These are phyloP conservation scores for Massariosphaeria phaeospora DNA, from an alignment of 495 filamentous ascomycete genomes.

Conservation along the genomic window DNA sequence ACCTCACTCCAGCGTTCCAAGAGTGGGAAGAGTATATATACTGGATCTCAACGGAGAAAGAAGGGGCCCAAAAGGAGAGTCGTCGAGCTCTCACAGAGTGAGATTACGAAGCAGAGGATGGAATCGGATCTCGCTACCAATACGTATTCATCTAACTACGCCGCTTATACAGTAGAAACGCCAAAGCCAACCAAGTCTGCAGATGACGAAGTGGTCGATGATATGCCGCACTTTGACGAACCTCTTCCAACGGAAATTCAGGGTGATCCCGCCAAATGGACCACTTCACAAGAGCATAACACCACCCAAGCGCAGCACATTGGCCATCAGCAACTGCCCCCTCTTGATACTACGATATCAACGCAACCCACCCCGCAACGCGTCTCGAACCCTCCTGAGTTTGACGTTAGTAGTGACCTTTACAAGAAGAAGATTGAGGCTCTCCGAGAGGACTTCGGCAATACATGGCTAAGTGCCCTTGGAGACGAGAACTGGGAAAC, in stretches of 20 bases:
- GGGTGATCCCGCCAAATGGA: slow-evolving; percentile 10
- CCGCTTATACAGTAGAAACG: not conserved
- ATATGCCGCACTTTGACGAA: slow-evolving; percentile 8
- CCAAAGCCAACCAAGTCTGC: not conserved
- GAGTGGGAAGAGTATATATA: slow-evolving; percentile 37
- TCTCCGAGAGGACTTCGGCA: slow-evolving; percentile 74
- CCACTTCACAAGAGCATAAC: not conserved
- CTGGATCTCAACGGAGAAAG: slow-evolving; percentile 33
- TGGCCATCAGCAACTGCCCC: slow-evolving; percentile 18
- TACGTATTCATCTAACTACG: slow-evolving; percentile 36
- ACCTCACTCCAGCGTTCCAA: slow-evolving; percentile 30
- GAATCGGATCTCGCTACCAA: not conserved
- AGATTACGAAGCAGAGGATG: slow-evolving; percentile 27
- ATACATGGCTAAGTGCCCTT: slow-evolving; percentile 77
- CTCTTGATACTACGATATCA: slow-evolving; percentile 14
- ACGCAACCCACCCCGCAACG: slow-evolving; percentile 2
- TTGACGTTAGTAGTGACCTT: slow-evolving; percentile 67
- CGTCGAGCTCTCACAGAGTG: slow-evolving; percentile 70
- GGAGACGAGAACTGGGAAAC: slow-evolving; percentile 67
- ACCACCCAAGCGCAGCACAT: not conserved
- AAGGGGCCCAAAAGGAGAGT: slow-evolving; percentile 66
- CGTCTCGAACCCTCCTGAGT: slow-evolving; percentile 41
- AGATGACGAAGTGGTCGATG: not conserved
- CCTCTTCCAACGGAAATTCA: slow-evolving; percentile 18
- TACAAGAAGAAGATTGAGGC: slow-evolving; percentile 83